These are phyloP conservation scores for Penicillium cinerascens DNA, from an alignment of 495 filamentous ascomycete species.

Conservation along the genomic window DNA sequence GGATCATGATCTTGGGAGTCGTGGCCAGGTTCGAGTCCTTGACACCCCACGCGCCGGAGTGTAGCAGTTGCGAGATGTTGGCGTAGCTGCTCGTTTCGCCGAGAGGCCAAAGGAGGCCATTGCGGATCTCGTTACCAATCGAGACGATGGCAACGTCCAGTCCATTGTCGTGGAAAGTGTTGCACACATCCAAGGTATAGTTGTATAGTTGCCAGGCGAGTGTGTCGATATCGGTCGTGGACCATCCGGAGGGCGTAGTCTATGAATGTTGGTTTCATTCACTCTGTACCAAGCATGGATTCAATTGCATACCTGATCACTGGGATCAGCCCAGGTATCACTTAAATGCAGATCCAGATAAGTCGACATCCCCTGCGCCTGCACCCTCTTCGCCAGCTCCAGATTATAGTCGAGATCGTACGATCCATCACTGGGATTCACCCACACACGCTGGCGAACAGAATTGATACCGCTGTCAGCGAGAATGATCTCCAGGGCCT, in stretches of 20 bases:
- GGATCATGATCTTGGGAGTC: slow-evolving; percentile 62
- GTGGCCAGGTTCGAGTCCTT: slow-evolving; percentile 56
- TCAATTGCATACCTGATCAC: slow-evolving; percentile 32
- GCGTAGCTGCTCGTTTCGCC: slow-evolving; percentile 48
- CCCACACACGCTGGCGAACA: slow-evolving; percentile 70
- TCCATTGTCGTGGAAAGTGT: slow-evolving; percentile 52
- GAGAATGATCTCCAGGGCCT: slow-evolving; percentile 61
- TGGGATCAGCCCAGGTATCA: slow-evolving; percentile 60
- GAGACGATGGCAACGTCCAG: slow-evolving; percentile 60
- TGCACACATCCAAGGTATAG: slow-evolving; percentile 59
- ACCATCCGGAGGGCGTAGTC: slow-evolving; percentile 59
- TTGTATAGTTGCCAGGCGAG: slow-evolving; percentile 62
- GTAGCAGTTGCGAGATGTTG: slow-evolving; percentile 59
- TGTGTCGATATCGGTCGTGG: slow-evolving; percentile 50
- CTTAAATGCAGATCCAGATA: slow-evolving; percentile 70
- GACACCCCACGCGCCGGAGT: slow-evolving; percentile 59
- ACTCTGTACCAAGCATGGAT: too few species aligned
- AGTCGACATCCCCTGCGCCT: slow-evolving; percentile 59
- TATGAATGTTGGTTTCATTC: slow-evolving; percentile 7
- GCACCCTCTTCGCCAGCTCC: slow-evolving; percentile 59
- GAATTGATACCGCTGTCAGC: slow-evolving; percentile 64
- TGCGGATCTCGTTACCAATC: slow-evolving; percentile 67
- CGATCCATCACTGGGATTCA: slow-evolving; percentile 60
- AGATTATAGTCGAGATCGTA: slow-evolving; percentile 71
- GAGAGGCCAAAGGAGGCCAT: slow-evolving; percentile 61